Evolutionary conservation across 1,139 yeast species (phyloP), one percentile per base, ranked within the genome.

Genomic region (Saccharomyces hybrid): DNA sequence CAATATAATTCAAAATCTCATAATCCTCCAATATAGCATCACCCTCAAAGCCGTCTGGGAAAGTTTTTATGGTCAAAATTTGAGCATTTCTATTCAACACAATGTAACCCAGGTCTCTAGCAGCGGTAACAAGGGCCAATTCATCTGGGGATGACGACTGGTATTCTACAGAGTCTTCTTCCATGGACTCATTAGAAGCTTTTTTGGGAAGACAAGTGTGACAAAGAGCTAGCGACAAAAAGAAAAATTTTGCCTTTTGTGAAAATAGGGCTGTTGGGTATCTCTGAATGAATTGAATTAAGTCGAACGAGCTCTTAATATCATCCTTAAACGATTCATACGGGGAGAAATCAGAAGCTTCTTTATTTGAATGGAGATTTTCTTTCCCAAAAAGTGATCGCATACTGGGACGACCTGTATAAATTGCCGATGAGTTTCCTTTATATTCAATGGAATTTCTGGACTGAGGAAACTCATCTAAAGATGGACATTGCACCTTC

Each of bases 71-170:
- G 0, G 84, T 80, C 49, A 93, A 69, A 0, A 72, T 70, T 54
- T 78, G 79, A 50, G 82, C 81, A 56, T 81, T 81, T 55, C 88
- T 81, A 57, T 88, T 90, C 57, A 76, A 78, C 7, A 90, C 86
- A 28, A 91, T 84, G 68, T 77, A 95, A 0, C 99, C 99, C 75
- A 93, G 77, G 67, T 93, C 99, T 61, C 96, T 78, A 0, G 99
- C 99, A 0, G 98, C 99, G 55, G 86, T 83, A 1, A 93, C 93
- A 47, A 93, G 75, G 0, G 99, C 99, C 53, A 91, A 72, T 68
- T 93, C 99, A 73, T 93, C 99, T 0, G 99, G 99, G 0, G 98
- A 91, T 0, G 98, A 84, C 0, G 98, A 89, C 67, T 90, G 97
- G 64, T 91, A 95, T 50, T 80, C 82, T 23, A 90, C 79, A 13